Evolutionary conservation across 768 basidiomycete genomes (phyloP), one percentile per base, ranked within the genome.

Genomic region (Leccinum ochraceum): DNA sequence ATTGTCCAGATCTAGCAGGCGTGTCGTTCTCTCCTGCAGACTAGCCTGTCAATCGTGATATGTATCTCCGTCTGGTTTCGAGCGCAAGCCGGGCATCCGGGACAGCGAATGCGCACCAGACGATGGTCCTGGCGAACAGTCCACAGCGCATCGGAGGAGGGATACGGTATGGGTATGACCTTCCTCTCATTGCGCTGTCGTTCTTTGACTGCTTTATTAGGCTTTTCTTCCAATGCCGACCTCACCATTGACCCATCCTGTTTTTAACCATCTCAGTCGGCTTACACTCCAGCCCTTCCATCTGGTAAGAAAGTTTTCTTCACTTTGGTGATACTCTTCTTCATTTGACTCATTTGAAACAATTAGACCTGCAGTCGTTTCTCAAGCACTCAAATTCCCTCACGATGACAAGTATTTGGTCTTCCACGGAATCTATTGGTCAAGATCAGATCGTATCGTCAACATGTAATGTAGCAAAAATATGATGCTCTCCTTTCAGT

Each of bases 361-460:
- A 4, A 65, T 70, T 3, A 71, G 70, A 0, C 66, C 70, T 6
- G 67, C 71, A 6, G 74, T 78, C 54, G 66, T 80, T 17, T 82
- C 81, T 4, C 74, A 79, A 61, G 79, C 81, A 4, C 74, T 81
- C 56, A 75, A 75, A 42, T 86, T 86, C 63, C 63, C 77, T 1
- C 67, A 75, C 4, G 68, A 77, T 1, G 79, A 80, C 24, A 78
- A 80, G 39, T 81, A 57, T 93, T 86, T 69, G 92, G 93, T 52
- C 71, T 92, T 16, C 92, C 93, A 0, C 83, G 82, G 62, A 85
- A 83, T 60, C 68, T 92, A 60, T 75, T 87, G 30, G 76, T 90
- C 54, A 92, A 94, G 78, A 91, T 92, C 48, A 22, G 82, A 74
- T 11, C 3, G 39, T 51, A 26, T 53, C 17, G 13, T 51, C 3